Percentiles rank a stretch among this genome's conserved stretches.
Conservation (phyloP, 1,284 basidiomycete genomes). For the Ustilago sp. region DNA sequence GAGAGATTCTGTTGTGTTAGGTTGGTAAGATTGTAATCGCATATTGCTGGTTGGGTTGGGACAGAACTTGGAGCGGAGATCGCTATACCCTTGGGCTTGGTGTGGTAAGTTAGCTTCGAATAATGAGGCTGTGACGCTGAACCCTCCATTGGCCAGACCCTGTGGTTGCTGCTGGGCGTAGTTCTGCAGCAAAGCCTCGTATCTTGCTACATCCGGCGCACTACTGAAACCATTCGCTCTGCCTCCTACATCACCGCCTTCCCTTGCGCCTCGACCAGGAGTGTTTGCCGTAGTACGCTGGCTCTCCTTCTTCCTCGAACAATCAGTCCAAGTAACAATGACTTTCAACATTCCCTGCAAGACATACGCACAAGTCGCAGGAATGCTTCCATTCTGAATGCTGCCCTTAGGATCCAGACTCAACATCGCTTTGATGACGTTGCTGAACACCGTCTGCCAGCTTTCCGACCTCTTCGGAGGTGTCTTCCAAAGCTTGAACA, state of each 20-base stretch:
- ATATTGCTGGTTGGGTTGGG: background rate
- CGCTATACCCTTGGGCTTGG: conserved; percentile 3
- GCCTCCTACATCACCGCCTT: background rate
- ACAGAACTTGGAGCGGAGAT: background rate
- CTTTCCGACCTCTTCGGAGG: conserved; percentile 39
- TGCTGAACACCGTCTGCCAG: conserved; percentile 38
- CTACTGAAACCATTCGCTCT: background rate
- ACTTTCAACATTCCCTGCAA: conserved; percentile 46
- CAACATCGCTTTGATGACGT: conserved; percentile 23
- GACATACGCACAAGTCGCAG: conserved; percentile 44
- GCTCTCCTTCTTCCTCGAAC: conserved; percentile 33
- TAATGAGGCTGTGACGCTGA: conserved; percentile 10
- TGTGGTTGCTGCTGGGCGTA: background rate
- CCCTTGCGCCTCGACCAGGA: background rate
- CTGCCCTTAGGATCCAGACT: conserved; percentile 35
- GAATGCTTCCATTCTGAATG: conserved; percentile 41
- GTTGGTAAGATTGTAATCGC: background rate
- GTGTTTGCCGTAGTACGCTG: conserved; percentile 12
- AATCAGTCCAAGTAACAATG: conserved; percentile 38
- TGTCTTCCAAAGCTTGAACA: conserved; percentile 47
- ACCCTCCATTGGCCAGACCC: background rate
- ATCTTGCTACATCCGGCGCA: conserved; percentile 7
- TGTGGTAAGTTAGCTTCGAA: conserved; percentile 7
- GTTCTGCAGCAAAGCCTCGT: conserved; percentile 2
- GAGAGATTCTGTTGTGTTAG: conserved; percentile 24